Conservation (phyloP, 2,329 filamentous ascomycete genomes). For the Verticillium tricorpus region DNA sequence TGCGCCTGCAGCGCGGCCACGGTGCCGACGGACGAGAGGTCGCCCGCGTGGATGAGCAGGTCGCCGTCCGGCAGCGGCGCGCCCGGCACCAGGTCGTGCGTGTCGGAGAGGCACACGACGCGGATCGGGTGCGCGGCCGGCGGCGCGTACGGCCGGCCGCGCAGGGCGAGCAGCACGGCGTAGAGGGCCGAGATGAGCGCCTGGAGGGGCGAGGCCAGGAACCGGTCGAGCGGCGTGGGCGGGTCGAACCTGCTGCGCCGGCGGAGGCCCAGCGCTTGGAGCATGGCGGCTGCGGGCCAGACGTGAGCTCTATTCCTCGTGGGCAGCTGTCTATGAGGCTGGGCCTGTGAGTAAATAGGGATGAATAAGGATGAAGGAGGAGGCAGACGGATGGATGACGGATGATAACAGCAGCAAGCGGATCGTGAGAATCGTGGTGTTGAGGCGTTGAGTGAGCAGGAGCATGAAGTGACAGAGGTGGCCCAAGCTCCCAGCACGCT, state of each 20-base stretch:
- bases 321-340: too few relatives aligned
- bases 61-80: conserved; percentile 68
- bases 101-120: conserved; percentile 87
- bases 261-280: conserved; percentile 41
- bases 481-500: too few relatives aligned
- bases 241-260: conserved; percentile 43
- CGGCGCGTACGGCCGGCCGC: conserved; percentile 59
- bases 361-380: not conserved
- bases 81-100: conserved; percentile 60
- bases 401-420: too few relatives aligned
- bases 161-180: conserved; percentile 59
- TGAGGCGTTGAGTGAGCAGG: too few relatives aligned
- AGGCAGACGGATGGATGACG: too few relatives aligned
- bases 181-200: conserved; percentile 60
- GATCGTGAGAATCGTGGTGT: too few relatives aligned
- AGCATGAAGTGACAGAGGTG: too few relatives aligned
- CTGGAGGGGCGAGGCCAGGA: conserved; percentile 66
- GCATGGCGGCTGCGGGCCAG: conserved; percentile 34
- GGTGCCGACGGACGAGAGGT: conserved; percentile 72
- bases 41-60: conserved; percentile 84
- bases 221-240: conserved; percentile 53
- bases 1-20: conserved; percentile 72
- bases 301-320: not conserved
- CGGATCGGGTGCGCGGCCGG: conserved; percentile 56
- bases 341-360: not conserved